Evolutionary conservation across 2,329 filamentous ascomycete genomes (phyloP).

Genomic region (Venturia pyrina): DNA sequence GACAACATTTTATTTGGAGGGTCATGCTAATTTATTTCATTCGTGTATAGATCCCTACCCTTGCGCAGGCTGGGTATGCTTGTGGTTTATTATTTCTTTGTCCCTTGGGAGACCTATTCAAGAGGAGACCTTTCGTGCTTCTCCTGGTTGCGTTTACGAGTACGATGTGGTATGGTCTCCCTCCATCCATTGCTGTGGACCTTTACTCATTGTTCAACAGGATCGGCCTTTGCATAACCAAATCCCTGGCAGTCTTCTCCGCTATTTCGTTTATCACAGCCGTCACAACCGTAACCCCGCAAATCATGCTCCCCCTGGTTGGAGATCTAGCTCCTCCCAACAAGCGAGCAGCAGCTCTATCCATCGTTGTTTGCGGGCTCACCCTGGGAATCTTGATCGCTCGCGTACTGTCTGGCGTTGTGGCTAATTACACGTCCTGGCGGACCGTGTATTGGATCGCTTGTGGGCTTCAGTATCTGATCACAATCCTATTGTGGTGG

Average conservation of each 20-base stretch:
- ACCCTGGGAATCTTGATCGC: slow-evolving; percentile 68
- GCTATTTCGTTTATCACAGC: slow-evolving; percentile 63
- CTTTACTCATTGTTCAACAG: slow-evolving; percentile 26
- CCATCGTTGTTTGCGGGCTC: slow-evolving; percentile 65
- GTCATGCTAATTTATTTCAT: neutral
- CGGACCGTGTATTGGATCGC: slow-evolving; percentile 70
- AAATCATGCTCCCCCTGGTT: slow-evolving; percentile 66
- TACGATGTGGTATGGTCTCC: slow-evolving; percentile 46
- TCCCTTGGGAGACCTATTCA: slow-evolving; percentile 61
- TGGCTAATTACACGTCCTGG: slow-evolving; percentile 67
- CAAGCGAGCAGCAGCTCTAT: slow-evolving; percentile 58
- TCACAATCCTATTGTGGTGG: slow-evolving; percentile 55
- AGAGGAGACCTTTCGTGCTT: slow-evolving; percentile 59
- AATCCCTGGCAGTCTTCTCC: slow-evolving; percentile 53
- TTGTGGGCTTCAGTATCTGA: slow-evolving; percentile 58
- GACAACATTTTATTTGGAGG: neutral
- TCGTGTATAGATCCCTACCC: slow-evolving; percentile 48
- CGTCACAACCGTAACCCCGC: slow-evolving; percentile 70
- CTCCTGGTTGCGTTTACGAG: slow-evolving; percentile 57
- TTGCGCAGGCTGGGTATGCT: slow-evolving; percentile 73
- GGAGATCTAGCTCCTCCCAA: slow-evolving; percentile 65
- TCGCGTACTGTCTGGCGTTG: slow-evolving; percentile 62
- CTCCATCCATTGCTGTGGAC: neutral
- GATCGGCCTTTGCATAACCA: slow-evolving; percentile 62
- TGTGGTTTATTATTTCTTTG: slow-evolving; percentile 63